Conservation (phyloP, 2,329 filamentous ascomycete genomes). For the Talaromyces piceae region DNA sequence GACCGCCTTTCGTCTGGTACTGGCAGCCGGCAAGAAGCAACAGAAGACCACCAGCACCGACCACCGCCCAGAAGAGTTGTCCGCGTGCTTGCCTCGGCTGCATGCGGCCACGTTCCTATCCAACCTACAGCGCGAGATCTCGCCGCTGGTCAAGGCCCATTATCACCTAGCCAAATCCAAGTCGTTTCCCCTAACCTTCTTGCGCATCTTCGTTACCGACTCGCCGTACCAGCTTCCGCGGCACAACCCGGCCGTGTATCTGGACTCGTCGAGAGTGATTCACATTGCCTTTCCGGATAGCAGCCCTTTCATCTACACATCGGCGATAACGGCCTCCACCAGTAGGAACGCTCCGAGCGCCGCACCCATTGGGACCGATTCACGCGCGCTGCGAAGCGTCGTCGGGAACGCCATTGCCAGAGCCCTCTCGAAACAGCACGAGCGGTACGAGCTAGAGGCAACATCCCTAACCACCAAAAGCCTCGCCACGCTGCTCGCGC, state of each 20-base stretch:
- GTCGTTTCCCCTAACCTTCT: constrained; percentile 56
- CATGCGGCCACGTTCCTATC: constrained; percentile 74
- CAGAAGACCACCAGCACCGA: constrained; percentile 7
- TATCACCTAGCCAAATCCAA: constrained; percentile 70
- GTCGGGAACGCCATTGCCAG: constrained; percentile 75
- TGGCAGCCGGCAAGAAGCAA: constrained; percentile 15
- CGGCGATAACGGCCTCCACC: constrained; percentile 32
- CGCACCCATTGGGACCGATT: constrained; percentile 34
- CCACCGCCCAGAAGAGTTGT: constrained; percentile 21
- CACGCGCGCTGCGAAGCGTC: constrained; percentile 59
- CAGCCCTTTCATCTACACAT: constrained; percentile 66
- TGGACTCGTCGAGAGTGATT: constrained; percentile 62
- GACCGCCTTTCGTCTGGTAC: constrained; percentile 45
- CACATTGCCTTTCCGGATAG: constrained; percentile 78
- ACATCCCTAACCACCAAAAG: constrained; percentile 66
- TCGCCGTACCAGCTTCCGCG: constrained; percentile 63
- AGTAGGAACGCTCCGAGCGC: constrained; percentile 12
- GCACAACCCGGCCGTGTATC: constrained; percentile 30
- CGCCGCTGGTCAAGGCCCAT: constrained; percentile 75
- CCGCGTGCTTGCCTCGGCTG: constrained; percentile 55
- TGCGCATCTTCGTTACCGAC: constrained; percentile 74
- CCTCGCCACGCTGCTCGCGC: constrained; percentile 60
- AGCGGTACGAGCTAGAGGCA: constrained; percentile 61
- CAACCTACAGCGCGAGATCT: constrained; percentile 64
- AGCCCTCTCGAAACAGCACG: constrained; percentile 66